Evolutionary conservation across 192 early-diverging fungal genomes (phyloP), one percentile per base, ranked within the genome.

Genomic region (Coemansia sp.): DNA sequence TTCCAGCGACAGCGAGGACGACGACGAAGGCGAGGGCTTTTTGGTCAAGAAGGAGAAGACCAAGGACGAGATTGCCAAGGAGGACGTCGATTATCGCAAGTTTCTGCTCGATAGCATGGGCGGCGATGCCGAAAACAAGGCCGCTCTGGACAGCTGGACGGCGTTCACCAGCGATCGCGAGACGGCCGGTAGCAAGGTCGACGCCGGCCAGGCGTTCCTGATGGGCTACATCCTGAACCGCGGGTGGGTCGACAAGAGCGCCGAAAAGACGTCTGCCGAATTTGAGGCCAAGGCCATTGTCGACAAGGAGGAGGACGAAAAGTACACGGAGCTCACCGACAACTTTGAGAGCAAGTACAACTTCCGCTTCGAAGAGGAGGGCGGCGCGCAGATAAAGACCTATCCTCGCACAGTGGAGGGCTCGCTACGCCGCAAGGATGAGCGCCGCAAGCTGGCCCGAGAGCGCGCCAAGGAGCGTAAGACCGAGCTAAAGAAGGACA

Each of bases 161-260:
- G 46, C 71, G 25, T 25, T 15, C 11, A 32, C 51, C 3, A 43
- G 31, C 4, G 39, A 45, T 7, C 10, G 46, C 4, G 53, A 66
- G 15, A 15, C 37, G 12, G 79, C 79, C 9, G 56, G 20, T 1
- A 29, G 42, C 22, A 84, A 87, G 32, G 76, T 84, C 41, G 70
- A 82, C 38, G 70, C 69, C 3, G 82, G 84, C 49, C 86, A 93
- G 61, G 71, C 70, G 29, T 97, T 97, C 65, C 73, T 97, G 78
- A 93, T 95, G 90, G 87, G 93, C 85, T 96, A 94, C 65, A 87
- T 98, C 36, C 64, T 98, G 66, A 98, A 94, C 70, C 91, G 93
- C 68, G 93, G 95, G 17, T 98, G 97, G 97, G 86, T 96, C 14
- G 94, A 95, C 47, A 94, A 94, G 65, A 84, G 85, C 9, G 79